Conservation (phyloP, 305 asterid genomes). For the Solanum hybrid region DNA sequence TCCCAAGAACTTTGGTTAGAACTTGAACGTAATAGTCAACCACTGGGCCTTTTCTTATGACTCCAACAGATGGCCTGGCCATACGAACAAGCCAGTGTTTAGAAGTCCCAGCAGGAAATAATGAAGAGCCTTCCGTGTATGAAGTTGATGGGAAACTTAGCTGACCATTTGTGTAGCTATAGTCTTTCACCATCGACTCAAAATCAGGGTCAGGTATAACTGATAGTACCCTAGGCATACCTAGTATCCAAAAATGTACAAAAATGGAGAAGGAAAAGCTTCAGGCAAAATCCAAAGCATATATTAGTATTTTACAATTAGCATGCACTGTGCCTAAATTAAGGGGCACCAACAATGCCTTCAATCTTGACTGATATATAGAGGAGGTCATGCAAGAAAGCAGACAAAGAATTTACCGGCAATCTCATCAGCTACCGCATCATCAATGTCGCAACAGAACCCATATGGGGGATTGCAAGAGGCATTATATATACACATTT, state of each 20-base stretch:
- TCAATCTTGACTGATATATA: background rate
- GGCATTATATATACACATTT: slow-evolving; percentile 72
- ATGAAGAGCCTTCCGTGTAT: slow-evolving; percentile 19
- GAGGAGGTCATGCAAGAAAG: background rate
- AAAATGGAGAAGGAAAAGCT: background rate
- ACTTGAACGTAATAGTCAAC: slow-evolving; percentile 75
- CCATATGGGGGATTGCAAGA: slow-evolving; percentile 51
- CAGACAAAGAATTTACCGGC: slow-evolving; percentile 36
- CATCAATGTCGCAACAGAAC: slow-evolving; percentile 82
- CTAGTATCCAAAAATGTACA: slow-evolving; percentile 18
- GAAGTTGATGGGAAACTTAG: slow-evolving; percentile 19
- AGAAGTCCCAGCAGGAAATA: slow-evolving; percentile 53
- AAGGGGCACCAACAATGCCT: background rate
- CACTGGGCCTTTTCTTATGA: slow-evolving; percentile 45
- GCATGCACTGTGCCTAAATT: background rate
- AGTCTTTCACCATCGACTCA: slow-evolving; percentile 45
- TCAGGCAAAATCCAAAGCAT: background rate
- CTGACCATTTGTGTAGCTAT: slow-evolving; percentile 29
- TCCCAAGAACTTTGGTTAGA: slow-evolving; percentile 62
- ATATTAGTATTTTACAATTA: background rate
- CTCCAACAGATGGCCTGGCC: slow-evolving; percentile 59
- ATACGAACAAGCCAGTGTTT: slow-evolving; percentile 67
- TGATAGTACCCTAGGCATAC: slow-evolving; percentile 47
- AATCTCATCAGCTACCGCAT: slow-evolving; percentile 41
- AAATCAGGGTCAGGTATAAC: slow-evolving; percentile 62